Conservation (phyloP, 202 grass and related monocot species). For the Schoenoplectus tabernaemontani region DNA sequence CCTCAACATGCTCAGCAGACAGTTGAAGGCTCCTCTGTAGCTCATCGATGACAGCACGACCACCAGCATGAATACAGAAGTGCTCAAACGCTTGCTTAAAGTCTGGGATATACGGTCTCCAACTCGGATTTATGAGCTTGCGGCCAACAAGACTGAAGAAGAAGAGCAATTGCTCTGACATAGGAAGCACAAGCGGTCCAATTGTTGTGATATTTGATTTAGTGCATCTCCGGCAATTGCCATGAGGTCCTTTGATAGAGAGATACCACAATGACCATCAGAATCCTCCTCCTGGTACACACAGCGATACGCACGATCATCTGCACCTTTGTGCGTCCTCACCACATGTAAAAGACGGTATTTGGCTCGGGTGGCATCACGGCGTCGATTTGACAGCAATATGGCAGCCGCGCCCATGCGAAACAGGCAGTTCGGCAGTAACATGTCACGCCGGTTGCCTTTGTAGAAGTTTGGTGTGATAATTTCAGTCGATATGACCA, state of each 20-base stretch:
- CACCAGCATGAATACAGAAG: conserved; percentile 96
- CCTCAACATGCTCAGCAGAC: conserved; percentile 75
- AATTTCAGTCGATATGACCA: conserved; percentile 79
- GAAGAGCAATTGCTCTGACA: conserved; percentile 98
- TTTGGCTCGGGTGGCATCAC: conserved; percentile 57
- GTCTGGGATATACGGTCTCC: conserved; percentile 92
- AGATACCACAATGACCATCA: conserved; percentile 73
- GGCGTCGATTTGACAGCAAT: conserved; percentile 59
- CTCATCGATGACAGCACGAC: conserved; percentile 87
- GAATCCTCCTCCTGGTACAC: conserved; percentile 92
- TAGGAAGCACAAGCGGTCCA: conserved; percentile 81
- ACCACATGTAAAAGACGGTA: conserved; percentile 81
- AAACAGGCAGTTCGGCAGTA: conserved; percentile 82
- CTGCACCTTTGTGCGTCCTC: conserved; percentile 76
- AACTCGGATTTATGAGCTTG: conserved; percentile 54
- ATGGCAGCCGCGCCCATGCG: conserved; percentile 87
- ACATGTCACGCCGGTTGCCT: conserved; percentile 52
- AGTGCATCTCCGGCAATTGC: conserved; percentile 90
- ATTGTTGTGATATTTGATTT: conserved; percentile 98
- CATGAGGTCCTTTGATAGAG: conserved; percentile 89
- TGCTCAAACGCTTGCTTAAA: conserved; percentile 95
- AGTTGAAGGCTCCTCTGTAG: conserved; percentile 89
- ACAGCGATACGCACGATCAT: conserved; percentile 82
- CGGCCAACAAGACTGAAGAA: conserved; percentile 72
- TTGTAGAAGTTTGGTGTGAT: conserved; percentile 89